phyloP scores from a whole-genome alignment of 106 monocot species.

The Amphibolis antarctica region DNA sequence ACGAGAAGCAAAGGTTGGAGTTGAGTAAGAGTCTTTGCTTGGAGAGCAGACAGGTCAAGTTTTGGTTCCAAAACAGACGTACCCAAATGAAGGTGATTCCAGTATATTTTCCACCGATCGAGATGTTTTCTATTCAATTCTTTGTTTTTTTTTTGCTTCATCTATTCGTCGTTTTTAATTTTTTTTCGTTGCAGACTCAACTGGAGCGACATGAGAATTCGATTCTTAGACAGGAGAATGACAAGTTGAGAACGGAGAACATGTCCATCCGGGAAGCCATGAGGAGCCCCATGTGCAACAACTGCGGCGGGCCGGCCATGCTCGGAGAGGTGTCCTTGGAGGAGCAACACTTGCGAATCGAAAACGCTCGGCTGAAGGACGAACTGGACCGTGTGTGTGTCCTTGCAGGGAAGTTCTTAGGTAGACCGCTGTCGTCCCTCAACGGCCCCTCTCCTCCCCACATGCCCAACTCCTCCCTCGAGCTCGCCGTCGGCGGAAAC shows the following conservation, averaged over 20 bases:
- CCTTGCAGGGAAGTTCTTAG: conserved; percentile 60
- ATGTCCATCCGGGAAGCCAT: conserved; percentile 61
- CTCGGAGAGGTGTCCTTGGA: conserved; percentile 57
- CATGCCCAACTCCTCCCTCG: conserved; percentile 39
- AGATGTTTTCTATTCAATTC: background rate
- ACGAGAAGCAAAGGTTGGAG: conserved; percentile 86
- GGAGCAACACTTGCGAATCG: conserved; percentile 71
- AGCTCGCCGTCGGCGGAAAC: conserved; percentile 33
- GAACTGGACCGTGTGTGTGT: conserved; percentile 67
- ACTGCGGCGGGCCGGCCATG: conserved; percentile 63
- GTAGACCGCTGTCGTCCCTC: conserved; percentile 28
- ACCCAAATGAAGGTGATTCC: conserved; percentile 84
- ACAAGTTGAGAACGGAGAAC: conserved; percentile 72
- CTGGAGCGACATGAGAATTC: conserved; percentile 81
- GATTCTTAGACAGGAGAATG: conserved; percentile 80
- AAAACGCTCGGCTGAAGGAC: conserved; percentile 71
- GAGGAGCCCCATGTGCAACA: conserved; percentile 58
- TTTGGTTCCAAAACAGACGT: conserved; percentile 96
- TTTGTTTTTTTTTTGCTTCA: background rate
- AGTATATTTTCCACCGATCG: background rate
- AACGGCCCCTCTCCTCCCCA: conserved; percentile 5
- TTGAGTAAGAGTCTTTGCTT: conserved; percentile 65
- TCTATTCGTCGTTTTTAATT: background rate
- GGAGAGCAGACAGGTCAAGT: conserved; percentile 79
- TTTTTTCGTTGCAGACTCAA: conserved; percentile 39